These are phyloP conservation scores for Chalciporus chontae DNA, from an alignment of 768 basidiomycete genomes.

Conservation along the genomic window DNA sequence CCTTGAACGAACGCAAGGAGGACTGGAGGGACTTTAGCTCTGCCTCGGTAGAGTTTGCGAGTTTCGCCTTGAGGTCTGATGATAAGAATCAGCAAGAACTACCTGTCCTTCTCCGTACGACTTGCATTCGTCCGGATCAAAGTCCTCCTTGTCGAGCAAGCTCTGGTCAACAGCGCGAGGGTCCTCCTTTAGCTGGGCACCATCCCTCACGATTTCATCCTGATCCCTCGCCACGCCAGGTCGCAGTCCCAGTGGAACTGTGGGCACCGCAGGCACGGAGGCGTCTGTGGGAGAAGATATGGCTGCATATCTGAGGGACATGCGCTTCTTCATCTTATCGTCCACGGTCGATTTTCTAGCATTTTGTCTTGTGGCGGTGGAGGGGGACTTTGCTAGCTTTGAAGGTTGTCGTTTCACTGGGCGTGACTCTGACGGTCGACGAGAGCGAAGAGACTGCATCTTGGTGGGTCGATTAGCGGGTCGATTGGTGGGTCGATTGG, in stretches of 20 bases:
- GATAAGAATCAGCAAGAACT: conserved; percentile 2
- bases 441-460: conserved; percentile 56
- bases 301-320: conserved; percentile 92
- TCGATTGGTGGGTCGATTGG: too few species aligned
- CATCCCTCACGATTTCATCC: conserved; percentile 49
- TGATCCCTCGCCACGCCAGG: conserved; percentile 35
- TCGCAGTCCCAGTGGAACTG: conserved; percentile 45
- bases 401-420: conserved; percentile 31
- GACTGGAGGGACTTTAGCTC: conserved; percentile 75
- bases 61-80: conserved; percentile 73
- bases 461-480: too few species aligned
- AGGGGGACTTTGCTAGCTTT: conserved; percentile 27
- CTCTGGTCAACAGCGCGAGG: conserved; percentile 55
- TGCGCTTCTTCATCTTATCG: conserved; percentile 95
- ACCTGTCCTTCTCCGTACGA: conserved; percentile 6
- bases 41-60: conserved; percentile 86
- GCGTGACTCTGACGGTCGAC: conserved; percentile 45
- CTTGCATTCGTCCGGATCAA: conserved; percentile 89
- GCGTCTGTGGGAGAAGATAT: conserved; percentile 67
- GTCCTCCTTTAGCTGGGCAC: conserved; percentile 46
- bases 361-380: conserved; percentile 33
- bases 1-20: conserved; percentile 65
- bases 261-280: conserved; percentile 54
- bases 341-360: conserved; percentile 51
- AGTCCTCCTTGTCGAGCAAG: conserved; percentile 70